phyloP scores from a whole-genome alignment of 495 filamentous ascomycete species.

The Hyaloscypha finlandica region DNA sequence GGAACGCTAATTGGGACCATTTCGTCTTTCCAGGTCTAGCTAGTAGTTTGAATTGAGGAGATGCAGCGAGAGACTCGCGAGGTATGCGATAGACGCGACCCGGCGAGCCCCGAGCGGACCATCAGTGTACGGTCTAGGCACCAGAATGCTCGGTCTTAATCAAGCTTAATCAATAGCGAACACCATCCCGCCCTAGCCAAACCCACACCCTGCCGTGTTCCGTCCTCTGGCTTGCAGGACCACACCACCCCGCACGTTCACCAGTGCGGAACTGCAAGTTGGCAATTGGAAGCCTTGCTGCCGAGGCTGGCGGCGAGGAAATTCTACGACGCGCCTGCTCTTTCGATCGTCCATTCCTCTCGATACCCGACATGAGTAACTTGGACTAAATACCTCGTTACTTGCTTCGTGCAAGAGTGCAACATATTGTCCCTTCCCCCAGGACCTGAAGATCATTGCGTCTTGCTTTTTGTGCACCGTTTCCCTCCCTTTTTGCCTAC shows the following conservation, averaged over 20 bases:
- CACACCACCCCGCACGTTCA: not conserved
- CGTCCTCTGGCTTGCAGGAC: not conserved
- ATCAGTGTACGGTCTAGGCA: not conserved
- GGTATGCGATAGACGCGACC: not conserved
- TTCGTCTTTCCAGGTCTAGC: not conserved
- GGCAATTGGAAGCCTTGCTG: not conserved
- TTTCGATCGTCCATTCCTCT: not conserved
- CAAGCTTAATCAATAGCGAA: too few relatives aligned
- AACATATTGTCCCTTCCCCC: not conserved
- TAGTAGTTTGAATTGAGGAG: not conserved
- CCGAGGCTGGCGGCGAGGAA: not conserved
- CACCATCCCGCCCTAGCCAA: too few relatives aligned
- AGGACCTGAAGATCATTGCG: not conserved
- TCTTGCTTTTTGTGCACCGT: not conserved
- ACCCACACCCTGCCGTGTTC: too few relatives aligned
- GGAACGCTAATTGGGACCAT: not conserved
- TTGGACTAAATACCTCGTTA: too few relatives aligned
- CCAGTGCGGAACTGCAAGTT: not conserved
- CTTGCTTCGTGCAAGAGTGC: not conserved
- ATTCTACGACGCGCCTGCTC: not conserved
- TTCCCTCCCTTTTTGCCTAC: not conserved
- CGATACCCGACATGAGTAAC: not conserved
- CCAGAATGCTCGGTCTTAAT: too few relatives aligned
- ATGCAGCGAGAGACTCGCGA: not conserved
- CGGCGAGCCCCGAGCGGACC: not conserved